Base-by-base conservation (phyloP, 768 basidiomycete species). In the Scleroderma citrinum region DNA sequence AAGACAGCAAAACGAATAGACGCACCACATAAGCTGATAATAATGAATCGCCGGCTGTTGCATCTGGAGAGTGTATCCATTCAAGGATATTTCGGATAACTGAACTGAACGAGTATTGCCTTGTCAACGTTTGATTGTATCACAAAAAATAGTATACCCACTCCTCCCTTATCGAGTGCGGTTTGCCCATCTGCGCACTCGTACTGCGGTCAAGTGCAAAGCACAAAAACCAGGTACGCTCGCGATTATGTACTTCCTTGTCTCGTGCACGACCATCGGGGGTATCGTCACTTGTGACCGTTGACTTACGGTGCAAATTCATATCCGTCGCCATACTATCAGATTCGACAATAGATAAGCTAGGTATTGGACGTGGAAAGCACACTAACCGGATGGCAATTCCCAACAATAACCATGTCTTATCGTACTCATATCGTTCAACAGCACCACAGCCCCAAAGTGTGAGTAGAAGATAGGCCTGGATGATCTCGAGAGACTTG, bases 151-250 rank as follows among this genome's bases (percentile, higher is more conserved):
- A 6, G 43, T 17, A 32, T 23, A 76, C 90, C 57, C 62, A 92
- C 90, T 99, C 95, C 69, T 97, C 95, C 62, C 86, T 83, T 56
- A 97, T 85, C 2, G 85, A 82, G 61, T 89, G 83, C 3, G 95
- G 95, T 69, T 96, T 97, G 38, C 94, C 94, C 92, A 97, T 92
- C 69, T 95, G 93, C 1, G 94, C 89, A 56, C 92, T 90, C 50
- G 87, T 77, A 58, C 92, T 95, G 53, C 92, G 77, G 64, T 97
- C 94, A 30, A 96, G 75, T 49, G 78, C 78, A 64, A 83, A 93
- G 59, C 89, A 92, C 51, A 92, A 67, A 44, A 96, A 72, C 96
- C 96, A 99, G 8, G 92, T 92, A 42, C 96, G 73, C 68, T 98
- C 94, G 39, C 96, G 81, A 65, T 97, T 99, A 68, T 89, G 85